Percentiles rank a stretch among this genome's conserved stretches.
These are phyloP conservation scores for Fonsecaea multimorphosa DNA, from an alignment of 2,329 filamentous ascomycete species.

Conservation along the genomic window DNA sequence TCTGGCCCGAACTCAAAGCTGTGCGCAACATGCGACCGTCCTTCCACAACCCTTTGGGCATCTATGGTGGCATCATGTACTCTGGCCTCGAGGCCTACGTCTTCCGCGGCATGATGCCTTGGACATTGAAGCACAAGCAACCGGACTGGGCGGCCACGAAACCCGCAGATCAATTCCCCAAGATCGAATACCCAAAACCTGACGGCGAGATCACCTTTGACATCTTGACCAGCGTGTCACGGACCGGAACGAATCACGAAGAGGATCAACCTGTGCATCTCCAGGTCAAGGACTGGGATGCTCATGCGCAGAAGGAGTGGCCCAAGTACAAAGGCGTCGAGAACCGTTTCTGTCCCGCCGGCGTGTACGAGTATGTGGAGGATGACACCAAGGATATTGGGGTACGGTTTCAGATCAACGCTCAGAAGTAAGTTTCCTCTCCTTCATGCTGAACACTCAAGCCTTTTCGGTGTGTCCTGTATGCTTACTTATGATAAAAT, in stretches of 20 bases:
- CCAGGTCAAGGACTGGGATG: slow-evolving; percentile 93
- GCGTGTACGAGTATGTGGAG: slow-evolving; percentile 97
- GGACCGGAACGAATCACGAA: slow-evolving; percentile 97
- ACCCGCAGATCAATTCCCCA: slow-evolving; percentile 75
- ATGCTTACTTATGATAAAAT: slow-evolving; percentile 6
- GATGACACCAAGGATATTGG: slow-evolving; percentile 84
- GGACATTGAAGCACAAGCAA: slow-evolving; percentile 86
- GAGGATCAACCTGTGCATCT: slow-evolving; percentile 97
- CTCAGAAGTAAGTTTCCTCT: slow-evolving; percentile 79
- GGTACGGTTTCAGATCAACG: slow-evolving; percentile 95
- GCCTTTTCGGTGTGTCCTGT: background rate
- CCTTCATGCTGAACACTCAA: slow-evolving; percentile 17
- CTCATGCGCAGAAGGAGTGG: slow-evolving; percentile 81
- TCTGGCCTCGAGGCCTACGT: slow-evolving; percentile 91
- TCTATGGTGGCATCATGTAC: slow-evolving; percentile 90
- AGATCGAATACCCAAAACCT: slow-evolving; percentile 96
- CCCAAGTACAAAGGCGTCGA: slow-evolving; percentile 90
- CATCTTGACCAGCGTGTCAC: slow-evolving; percentile 90
- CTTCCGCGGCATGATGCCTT: slow-evolving; percentile 82
- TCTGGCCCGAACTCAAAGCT: slow-evolving; percentile 93
- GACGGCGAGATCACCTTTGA: slow-evolving; percentile 96
- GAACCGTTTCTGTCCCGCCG: slow-evolving; percentile 95
- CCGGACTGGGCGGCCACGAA: slow-evolving; percentile 81
- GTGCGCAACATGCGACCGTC: slow-evolving; percentile 98
- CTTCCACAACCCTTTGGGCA: slow-evolving; percentile 84